Evolutionary conservation across 2,329 filamentous ascomycete genomes (phyloP).

Genomic region (Pseudopithomyces chartarum): DNA sequence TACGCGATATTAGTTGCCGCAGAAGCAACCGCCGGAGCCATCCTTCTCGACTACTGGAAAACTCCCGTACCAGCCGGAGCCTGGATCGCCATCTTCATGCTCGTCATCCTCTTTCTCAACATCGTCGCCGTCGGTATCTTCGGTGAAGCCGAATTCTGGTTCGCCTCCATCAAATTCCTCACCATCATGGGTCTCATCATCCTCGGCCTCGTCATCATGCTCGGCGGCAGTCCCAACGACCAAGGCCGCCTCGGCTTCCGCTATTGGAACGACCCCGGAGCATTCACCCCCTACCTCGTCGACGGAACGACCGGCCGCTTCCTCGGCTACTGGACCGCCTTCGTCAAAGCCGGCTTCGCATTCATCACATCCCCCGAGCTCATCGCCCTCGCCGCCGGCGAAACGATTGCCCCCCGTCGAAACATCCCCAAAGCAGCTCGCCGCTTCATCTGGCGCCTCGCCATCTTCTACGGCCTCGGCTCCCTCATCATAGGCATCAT

Average conservation of each 20-base stretch:
- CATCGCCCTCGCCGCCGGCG: conserved; percentile 40
- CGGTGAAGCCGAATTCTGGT: conserved; percentile 58
- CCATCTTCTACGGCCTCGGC: conserved; percentile 59
- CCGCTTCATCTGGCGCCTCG: conserved; percentile 59
- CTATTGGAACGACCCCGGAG: conserved; percentile 72
- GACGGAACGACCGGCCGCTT: conserved; percentile 64
- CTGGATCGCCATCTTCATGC: conserved; percentile 44
- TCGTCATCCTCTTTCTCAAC: conserved; percentile 42
- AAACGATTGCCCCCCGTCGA: conserved; percentile 40
- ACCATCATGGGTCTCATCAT: conserved; percentile 44
- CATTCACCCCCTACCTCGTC: conserved; percentile 54
- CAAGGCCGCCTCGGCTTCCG: conserved; percentile 59
- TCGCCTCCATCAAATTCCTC: conserved; percentile 56
- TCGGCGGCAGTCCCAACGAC: conserved; percentile 41
- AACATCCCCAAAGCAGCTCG: conserved; percentile 60
- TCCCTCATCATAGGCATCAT: conserved; percentile 65
- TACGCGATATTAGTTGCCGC: conserved; percentile 43
- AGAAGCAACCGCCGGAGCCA: conserved; percentile 39
- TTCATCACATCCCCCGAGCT: conserved; percentile 47
- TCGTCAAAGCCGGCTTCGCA: conserved; percentile 57
- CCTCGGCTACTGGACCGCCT: conserved; percentile 61
- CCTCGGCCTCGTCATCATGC: conserved; percentile 42
- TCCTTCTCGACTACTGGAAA: conserved; percentile 43
- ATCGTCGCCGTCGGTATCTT: conserved; percentile 42
- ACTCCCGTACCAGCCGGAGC: conserved; percentile 38